These are phyloP conservation scores for Macrotyloma uniflorum DNA, from an alignment of 306 rosid species.

Conservation along the genomic window DNA sequence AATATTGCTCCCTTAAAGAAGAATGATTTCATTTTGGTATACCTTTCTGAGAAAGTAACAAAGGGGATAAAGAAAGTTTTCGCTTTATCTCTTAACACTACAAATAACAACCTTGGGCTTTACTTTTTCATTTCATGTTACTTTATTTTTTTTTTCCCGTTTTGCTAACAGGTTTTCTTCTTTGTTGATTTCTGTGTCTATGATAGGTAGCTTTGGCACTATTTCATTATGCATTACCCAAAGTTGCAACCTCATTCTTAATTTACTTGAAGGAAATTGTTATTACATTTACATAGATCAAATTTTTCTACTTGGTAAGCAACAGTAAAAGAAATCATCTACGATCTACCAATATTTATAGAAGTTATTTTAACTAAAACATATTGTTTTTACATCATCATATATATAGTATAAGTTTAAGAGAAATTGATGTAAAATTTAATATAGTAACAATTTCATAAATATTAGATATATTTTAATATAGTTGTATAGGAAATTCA, in stretches of 20 bases:
- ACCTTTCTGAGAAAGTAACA: not conserved
- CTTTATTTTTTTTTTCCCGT: not conserved
- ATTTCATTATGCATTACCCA: not conserved
- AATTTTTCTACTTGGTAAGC: no score
- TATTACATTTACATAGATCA: no score
- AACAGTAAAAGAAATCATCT: no score
- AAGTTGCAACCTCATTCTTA: not conserved
- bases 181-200: not conserved
- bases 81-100: slow-evolving; percentile 1
- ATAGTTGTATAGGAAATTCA: no score
- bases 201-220: not conserved
- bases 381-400: no score
- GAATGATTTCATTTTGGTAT: not conserved
- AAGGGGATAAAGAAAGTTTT: not conserved
- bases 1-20: not conserved
- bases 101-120: not conserved
- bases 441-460: no score
- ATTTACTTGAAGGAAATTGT: not conserved
- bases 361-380: no score
- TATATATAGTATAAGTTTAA: no score
- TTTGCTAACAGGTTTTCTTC: not conserved
- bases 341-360: no score
- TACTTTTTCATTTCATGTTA: not conserved
- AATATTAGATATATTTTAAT: no score
- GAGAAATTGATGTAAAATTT: no score